Evolutionary conservation across 2,329 filamentous ascomycete species (phyloP), one percentile per base, ranked within the genome.

Genomic region (Trichoderma harzianum): DNA sequence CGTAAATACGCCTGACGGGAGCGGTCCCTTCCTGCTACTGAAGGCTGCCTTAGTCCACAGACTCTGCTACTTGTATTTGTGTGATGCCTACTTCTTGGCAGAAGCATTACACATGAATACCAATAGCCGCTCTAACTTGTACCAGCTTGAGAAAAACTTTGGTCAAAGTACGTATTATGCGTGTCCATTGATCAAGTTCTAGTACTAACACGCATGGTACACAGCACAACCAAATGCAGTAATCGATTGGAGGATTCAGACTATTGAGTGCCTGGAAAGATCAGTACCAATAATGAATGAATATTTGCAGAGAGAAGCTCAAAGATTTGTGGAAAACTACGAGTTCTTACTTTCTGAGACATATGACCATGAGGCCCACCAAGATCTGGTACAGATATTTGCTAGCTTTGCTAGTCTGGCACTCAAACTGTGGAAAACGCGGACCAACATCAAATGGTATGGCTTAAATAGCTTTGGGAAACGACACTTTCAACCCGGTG

Each of bases 181-280:
- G 7, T 18, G 2, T 0, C 16, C 5, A 8, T 2, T 3, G 21
- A 62, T 12, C 1, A 18, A 1, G 1, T 2, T 2, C 3, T 24
- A 28, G 10, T 26, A 39, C 14, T 39, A 7, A 61, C 34, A 39
- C 21, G 4, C 11, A 7, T 43, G 32, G 7, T 18, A 2, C 4
- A 18, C 5, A 62, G 60, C 34, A 10, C 34, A n/a, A 11, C 21
- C 8, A 11, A 30, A 43, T 6, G 60, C 60, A 8, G 60, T 14
- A 14, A 43, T 39, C 12, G 8, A 43, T 5, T 63, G 60, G 60
- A 63, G 60, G 2, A 28, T 63, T 18, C 21, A 43, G 34, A 63
- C 60, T 5, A 7, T 63, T 16, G 60, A 43, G 0, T 43, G 60
- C 34, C 26, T 63, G 1, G 34, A 63, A n/a, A 18, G 3, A 0